Base-by-base conservation (phyloP, 75 land plant species). In the Cunninghamia lanceolata region DNA sequence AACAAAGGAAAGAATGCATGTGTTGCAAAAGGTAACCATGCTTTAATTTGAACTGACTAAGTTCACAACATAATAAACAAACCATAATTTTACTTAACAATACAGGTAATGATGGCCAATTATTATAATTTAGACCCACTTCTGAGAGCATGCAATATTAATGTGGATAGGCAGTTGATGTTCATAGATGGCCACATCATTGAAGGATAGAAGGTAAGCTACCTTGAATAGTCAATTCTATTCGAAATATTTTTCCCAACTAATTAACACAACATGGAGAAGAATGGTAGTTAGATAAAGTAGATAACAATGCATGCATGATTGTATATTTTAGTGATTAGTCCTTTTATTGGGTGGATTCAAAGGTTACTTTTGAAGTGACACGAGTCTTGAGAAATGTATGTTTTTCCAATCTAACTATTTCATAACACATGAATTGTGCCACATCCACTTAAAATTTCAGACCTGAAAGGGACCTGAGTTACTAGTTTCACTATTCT, bases 101-200 rank as follows among this genome's bases (percentile, higher is more conserved):
- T 86, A 73, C 87, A 96, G 96, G 98, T 94, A 34, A 84, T 94
- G 85, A 83, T 56, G 78, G 86, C 46, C 30, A 89, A 89, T 84
- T 63, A 80, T 4, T 95, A 94, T 88, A 89, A 90, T 74, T 86
- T 91, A 17, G 93, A 93, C 63, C 89, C 93, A 21, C 63, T 97
- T 47, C 85, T 97, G 14, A 17, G 77, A 71, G 91, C 89, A 46
- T 94, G 92, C 85, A 93, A 92, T 52, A 89, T 97, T n/a, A n/a
- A n/a, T n/a, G n/a, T n/a, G n/a, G n/a, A n/a, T n/a, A n/a, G n/a
- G n/a, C n/a, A n/a, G n/a, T 78, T 97, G 76, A 88, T 86, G 36
- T 74, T 87, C 50, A 63, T 97, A 38, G 90, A 89, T 39, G 97
- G 95, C 9, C 91, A 97, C 53, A 85, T 97, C 19, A 89, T 94